Base-by-base conservation (phyloP, 768 basidiomycete genomes). In the Leccinum arenicola region DNA sequence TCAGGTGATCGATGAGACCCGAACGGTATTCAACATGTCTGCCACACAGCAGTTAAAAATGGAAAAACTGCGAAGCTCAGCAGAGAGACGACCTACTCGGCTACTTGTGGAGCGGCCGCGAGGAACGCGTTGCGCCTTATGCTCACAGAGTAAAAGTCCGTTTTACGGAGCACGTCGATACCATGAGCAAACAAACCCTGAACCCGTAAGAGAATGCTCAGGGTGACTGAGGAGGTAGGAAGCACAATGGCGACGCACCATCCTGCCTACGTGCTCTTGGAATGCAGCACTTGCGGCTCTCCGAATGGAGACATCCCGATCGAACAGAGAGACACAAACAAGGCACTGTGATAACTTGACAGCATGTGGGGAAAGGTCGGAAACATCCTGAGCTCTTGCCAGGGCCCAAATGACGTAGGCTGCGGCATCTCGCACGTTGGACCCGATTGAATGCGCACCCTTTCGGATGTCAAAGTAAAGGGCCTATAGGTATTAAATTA, bases 201-300 rank as follows among this genome's bases (percentile, higher is more conserved):
- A 29, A 61, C 59, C 69, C 67, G 56, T 55, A 45, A 61, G 45
- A 60, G 56, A 56, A 64, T 52, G 54, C 57, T 72, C 56, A 61
- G 60, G 50, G 36, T 61, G 57, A 52, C 47, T 25, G 49, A 54
- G 33, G 11, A 55, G 50, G 50, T 31, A 52, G 49, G 21, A 55
- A 57, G 23, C 47, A 58, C 50, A 45, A 52, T 33, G 35, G 14
- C 6, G 27, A 73, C 87, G 72, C 68, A 97, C 96, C 77, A 89
- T 89, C 69, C 97, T 80, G 12, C 97, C 97, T 40, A 98, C 97
- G 68, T 89, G 88, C 76, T 99, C 97, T 74, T 99, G 97, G 71
- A 93, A 98, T 12, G 95, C 93, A 17, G 97, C 97, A 73, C 96
- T 98, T 12, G 95, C 95, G 14, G 97, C 96, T 64, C 97, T 78